Evolutionary conservation across 257 asterid genomes (phyloP).

Genomic region (Knoxia roxburghii): DNA sequence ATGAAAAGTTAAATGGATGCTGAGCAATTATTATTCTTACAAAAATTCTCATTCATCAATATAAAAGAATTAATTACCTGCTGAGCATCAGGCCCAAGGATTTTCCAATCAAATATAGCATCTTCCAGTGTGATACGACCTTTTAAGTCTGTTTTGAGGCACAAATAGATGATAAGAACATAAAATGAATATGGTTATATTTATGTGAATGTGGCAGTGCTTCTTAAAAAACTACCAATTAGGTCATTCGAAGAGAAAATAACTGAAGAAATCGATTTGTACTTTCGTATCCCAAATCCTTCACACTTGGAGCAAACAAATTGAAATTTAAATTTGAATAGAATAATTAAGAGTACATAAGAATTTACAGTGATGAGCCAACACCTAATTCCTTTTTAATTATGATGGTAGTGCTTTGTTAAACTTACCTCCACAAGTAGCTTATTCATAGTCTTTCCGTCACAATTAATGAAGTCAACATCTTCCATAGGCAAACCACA

Average conservation of each 20-base stretch:
- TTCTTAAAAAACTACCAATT: not conserved
- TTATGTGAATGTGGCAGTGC: no score
- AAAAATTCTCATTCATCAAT: not conserved
- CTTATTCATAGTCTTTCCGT: slow-evolving; percentile 82
- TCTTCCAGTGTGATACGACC: slow-evolving; percentile 88
- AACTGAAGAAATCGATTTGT: not conserved
- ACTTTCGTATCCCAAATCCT: not conserved
- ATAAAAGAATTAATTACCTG: slow-evolving; percentile 42
- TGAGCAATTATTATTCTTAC: not conserved
- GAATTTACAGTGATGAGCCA: not conserved
- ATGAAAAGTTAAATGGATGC: not conserved
- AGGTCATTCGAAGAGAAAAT: not conserved
- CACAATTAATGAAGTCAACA: slow-evolving; percentile 89
- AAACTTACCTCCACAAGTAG: slow-evolving; percentile 74
- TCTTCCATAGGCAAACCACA: slow-evolving; percentile 82
- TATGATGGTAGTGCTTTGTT: slow-evolving; percentile 3
- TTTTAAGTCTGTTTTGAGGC: slow-evolving; percentile 21
- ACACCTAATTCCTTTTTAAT: not conserved
- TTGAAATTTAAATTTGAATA: not conserved
- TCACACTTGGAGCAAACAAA: not conserved
- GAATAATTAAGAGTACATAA: not conserved
- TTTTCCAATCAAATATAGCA: slow-evolving; percentile 98
- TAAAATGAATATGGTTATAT: not conserved
- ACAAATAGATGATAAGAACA: not conserved
- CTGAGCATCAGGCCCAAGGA: slow-evolving; percentile 92